Evolutionary conservation across 2,329 filamentous ascomycete species (phyloP), one percentile per base, ranked within the genome.

Genomic region (Aspergillus puulaauensis): DNA sequence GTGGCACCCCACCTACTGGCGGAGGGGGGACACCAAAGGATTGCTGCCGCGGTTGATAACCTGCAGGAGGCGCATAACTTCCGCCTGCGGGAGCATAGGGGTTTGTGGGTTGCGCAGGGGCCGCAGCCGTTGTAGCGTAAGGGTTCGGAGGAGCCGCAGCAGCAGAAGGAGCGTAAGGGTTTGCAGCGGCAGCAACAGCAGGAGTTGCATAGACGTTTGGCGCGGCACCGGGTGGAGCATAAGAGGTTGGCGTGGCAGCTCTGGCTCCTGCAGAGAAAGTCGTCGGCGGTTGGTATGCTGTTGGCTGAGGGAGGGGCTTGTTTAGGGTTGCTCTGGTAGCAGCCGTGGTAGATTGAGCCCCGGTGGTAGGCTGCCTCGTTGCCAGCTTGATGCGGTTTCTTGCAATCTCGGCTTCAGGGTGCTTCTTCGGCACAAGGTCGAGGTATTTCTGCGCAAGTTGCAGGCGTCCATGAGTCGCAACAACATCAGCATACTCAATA

Each of bases 401-500:
- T 27, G 93, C 91, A 64, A 95, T 84, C 65, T 97, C 91, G 37
- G 93, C 95, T 57, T 90, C 90, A 40, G 91, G 88, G 72, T 96
- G 97, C 63, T 87, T 86, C 41, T 83, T 79, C 15, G 95, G 95
- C 46, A 99, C 82, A 53, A 99, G 85, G 69, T 93, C 86, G 41
- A 99, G 85, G 70, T 99, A 99, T 73, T 90, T 93, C 76, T 96
- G 90, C 5, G 95, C 96, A 66, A 92, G 86, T 33, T 86, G 82
- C 54, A 99, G 80, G 67, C 96, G 90, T 12, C 96, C 95, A 70
- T 97, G 91, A 6, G 91, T 87, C 47, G 95, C 92, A 57, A 96
- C 86, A 64, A 99, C 93, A 71, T 99, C 93, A 14, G 95, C 93
- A 73, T 98, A 99, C 77, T 99, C 95, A 27, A 90, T 88, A 72